phyloP scores from a whole-genome alignment of 768 basidiomycete genomes.

The Tubosaeta sp. region DNA sequence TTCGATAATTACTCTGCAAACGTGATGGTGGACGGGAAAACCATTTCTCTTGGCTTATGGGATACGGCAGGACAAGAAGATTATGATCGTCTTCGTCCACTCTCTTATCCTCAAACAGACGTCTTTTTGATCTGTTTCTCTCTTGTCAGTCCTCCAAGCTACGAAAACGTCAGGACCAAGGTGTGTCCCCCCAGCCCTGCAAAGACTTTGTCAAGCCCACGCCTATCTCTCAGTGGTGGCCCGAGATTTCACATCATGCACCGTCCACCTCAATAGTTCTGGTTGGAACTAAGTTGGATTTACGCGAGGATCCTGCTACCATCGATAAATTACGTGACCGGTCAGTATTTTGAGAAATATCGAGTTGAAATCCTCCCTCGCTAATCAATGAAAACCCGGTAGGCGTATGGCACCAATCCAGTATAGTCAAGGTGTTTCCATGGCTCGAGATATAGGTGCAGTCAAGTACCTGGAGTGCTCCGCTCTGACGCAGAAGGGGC shows the following conservation, averaged over 20 bases:
- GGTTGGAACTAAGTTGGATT: conserved; percentile 95
- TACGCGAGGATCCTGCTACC: conserved; percentile 91
- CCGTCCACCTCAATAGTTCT: conserved; percentile 90
- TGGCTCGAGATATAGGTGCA: conserved; percentile 91
- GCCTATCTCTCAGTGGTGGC: conserved; percentile 68
- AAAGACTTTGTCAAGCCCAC: conserved; percentile 3
- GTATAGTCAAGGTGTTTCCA: conserved; percentile 85
- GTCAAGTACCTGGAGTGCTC: conserved; percentile 97
- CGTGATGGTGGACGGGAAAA: conserved; percentile 98
- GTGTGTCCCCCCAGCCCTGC: conserved; percentile 39
- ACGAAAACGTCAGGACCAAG: conserved; percentile 98
- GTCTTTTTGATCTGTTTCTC: conserved; percentile 99
- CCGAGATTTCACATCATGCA: conserved; percentile 96
- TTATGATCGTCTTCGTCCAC: conserved; percentile 94
- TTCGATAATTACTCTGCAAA: conserved; percentile 99
- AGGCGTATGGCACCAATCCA: conserved; percentile 94
- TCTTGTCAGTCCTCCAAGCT: conserved; percentile 94
- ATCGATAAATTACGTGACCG: conserved; percentile 92
- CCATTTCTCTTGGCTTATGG: conserved; percentile 97
- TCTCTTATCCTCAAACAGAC: conserved; percentile 99
- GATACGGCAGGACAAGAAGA: conserved; percentile 99
- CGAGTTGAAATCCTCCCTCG: not conserved
- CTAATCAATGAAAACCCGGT: conserved; percentile 7
- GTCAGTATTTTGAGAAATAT: conserved; percentile 35
- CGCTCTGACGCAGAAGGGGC: conserved; percentile 93